phyloP scores from a whole-genome alignment of 352 stramenopile genomes.

The Phytophthora pini region DNA sequence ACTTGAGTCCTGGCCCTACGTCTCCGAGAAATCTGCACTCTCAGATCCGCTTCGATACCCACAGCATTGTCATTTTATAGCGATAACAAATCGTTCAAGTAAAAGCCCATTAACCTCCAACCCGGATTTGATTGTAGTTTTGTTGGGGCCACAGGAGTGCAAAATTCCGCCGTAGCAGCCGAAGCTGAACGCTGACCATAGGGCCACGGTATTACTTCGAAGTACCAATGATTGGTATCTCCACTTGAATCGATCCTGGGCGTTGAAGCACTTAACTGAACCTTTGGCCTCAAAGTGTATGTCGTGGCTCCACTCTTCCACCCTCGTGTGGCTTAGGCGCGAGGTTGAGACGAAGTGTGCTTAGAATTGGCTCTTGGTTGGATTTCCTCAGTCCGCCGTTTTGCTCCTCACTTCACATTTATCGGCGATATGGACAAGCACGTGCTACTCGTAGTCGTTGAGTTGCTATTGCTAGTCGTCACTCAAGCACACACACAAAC shows the following conservation, averaged over 20 bases:
- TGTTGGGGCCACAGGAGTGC: conserved; percentile 6
- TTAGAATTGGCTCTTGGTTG: background rate
- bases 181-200: conserved; percentile 8
- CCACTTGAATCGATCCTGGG: conserved; percentile 1
- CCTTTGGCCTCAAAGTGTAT: conserved; percentile 5
- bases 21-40: background rate
- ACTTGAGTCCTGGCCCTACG: background rate
- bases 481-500: conserved; percentile 6
- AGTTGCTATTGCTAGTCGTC: conserved; percentile 11
- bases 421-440: conserved; percentile 21
- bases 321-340: conserved; percentile 16
- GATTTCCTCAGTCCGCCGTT: conserved; percentile 13
- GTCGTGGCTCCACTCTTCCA: conserved; percentile 18
- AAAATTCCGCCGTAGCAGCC: conserved; percentile 6
- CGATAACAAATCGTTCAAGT: too few species aligned
- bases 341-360: conserved; percentile 11
- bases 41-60: conserved; percentile 9
- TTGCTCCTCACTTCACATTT: conserved; percentile 26
- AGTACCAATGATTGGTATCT: background rate
- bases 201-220: too few species aligned
- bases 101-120: background rate
- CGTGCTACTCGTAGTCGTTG: conserved; percentile 5
- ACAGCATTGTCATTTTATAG: conserved; percentile 27
- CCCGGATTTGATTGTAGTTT: background rate
- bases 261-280: conserved; percentile 30